phyloP scores from a whole-genome alignment of 23 red algal genomes.

The Gracilaria gracilis region DNA sequence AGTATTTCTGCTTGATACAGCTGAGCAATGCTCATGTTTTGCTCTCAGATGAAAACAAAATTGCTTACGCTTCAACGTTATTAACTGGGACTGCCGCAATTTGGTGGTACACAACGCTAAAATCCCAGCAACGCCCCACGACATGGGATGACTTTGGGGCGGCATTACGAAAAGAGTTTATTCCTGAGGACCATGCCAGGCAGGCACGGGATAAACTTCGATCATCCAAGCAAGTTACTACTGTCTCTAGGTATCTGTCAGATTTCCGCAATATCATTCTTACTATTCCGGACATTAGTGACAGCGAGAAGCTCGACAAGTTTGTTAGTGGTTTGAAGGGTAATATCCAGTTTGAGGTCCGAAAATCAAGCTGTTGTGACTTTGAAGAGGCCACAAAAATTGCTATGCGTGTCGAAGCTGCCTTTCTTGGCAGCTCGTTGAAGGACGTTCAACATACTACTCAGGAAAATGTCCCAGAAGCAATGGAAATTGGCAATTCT shows the following conservation, averaged over 20 bases:
- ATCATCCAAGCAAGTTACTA: not conserved
- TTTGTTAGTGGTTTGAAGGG: not conserved
- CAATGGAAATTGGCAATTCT: too few species aligned
- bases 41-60: slow-evolving; percentile 11
- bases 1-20: slow-evolving; percentile 1
- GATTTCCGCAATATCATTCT: not conserved
- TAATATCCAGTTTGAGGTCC: not conserved
- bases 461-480: too few species aligned
- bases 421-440: not conserved
- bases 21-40: not conserved
- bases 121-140: not conserved
- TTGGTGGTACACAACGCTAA: not conserved
- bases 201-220: not conserved
- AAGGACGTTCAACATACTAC: too few species aligned
- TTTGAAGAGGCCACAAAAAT: slow-evolving; percentile 10
- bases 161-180: not conserved
- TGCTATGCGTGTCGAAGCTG: not conserved
- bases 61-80: not conserved
- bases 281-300: not conserved
- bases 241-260: not conserved
- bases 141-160: not conserved
- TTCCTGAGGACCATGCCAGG: slow-evolving; percentile 10
- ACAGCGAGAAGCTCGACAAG: slow-evolving; percentile 1
- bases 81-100: not conserved
- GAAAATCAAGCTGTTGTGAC: not conserved